phyloP scores from a whole-genome alignment of 371 early-diverging fungal species.

The Cokeromyces recurvatus region DNA sequence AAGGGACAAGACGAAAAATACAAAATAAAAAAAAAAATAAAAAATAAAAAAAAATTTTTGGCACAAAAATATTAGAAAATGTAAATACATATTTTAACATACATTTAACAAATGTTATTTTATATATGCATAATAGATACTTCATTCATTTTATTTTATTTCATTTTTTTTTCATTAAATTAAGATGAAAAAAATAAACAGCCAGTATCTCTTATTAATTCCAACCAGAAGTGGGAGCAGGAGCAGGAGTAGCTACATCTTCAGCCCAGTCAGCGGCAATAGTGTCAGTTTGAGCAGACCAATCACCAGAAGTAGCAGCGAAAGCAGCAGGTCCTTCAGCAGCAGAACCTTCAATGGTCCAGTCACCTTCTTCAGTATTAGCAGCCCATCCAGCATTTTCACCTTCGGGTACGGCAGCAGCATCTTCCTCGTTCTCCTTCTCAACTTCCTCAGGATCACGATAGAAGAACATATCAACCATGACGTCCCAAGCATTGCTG shows the following conservation, averaged over 20 bases:
- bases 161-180: too few relatives aligned
- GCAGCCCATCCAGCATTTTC: constrained; percentile 26
- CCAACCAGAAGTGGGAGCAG: constrained; percentile 12
- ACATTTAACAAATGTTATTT: too few relatives aligned
- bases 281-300: constrained; percentile 30
- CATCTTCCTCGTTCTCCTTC: constrained; percentile 77
- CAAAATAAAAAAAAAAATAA: too few relatives aligned
- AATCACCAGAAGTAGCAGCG: constrained; percentile 40
- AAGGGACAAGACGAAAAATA: too few relatives aligned
- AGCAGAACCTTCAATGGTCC: constrained; percentile 36
- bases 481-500: constrained; percentile 82
- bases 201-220: constrained; percentile 6
- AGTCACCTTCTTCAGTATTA: constrained; percentile 32
- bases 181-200: too few relatives aligned
- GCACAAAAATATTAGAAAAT: too few relatives aligned
- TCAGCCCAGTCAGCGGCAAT: constrained; percentile 29
- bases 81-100: too few relatives aligned
- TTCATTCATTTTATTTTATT: constrained; percentile 3
- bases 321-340: constrained; percentile 31
- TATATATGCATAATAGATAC: too few relatives aligned
- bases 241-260: constrained; percentile 9
- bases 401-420: constrained; percentile 29
- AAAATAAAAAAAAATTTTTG: too few relatives aligned
- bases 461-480: constrained; percentile 99
- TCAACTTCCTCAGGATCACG: constrained; percentile 88